Base-by-base conservation (phyloP, 352 stramenopile species). In the Globisporangium cystogenes region DNA sequence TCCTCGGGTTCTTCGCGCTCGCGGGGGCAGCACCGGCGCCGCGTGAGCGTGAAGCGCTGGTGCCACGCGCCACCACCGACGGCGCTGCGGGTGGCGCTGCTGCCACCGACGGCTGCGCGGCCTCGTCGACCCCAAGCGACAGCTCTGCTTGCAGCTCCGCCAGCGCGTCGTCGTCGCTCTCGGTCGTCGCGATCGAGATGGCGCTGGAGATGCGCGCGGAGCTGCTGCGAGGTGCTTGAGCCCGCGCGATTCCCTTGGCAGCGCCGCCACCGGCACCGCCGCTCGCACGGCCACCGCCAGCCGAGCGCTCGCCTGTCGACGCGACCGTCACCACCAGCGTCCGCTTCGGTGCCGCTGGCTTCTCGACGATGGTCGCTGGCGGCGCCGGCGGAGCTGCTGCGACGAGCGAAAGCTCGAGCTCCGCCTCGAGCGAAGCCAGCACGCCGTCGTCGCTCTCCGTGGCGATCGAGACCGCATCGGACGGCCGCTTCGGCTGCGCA, bases 141-240 rank as follows among this genome's bases (percentile, higher is more conserved):
- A 78, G 46, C 47, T 78, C 60, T 12, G 54, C 60, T 51, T 82
- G 29, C 14, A 76, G 51, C 29, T 74, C 66, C 11, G 50, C 58
- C 27, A 76, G 57, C 14, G 61, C 49, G 18, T 65, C 60, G 24
- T 65, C 59, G 46, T 66, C 71, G 49, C 57, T 70, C 36, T 71
- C 60, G 7, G 63, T 68, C 11, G 63, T 68, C 10, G 52, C 52
- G 8, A 56, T 54, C 18, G 62, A 70, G 2, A 56, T 40, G 2
- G 52, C 45, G n/a, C 60, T 64, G 36, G 49, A 45, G 10, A 54
- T 44, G 24, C 29, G 46, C 21, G 7, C 33, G 4, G 12, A 23
- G 31, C 21, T 24, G 31, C 21, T 24, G 15, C 21, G 41, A 11
- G 8, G 29, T 10, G 11, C 4, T 11, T 43, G 8, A 7, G 8